phyloP scores from a whole-genome alignment of 2,329 filamentous ascomycete species.

The Sordariomycetes sp. region DNA sequence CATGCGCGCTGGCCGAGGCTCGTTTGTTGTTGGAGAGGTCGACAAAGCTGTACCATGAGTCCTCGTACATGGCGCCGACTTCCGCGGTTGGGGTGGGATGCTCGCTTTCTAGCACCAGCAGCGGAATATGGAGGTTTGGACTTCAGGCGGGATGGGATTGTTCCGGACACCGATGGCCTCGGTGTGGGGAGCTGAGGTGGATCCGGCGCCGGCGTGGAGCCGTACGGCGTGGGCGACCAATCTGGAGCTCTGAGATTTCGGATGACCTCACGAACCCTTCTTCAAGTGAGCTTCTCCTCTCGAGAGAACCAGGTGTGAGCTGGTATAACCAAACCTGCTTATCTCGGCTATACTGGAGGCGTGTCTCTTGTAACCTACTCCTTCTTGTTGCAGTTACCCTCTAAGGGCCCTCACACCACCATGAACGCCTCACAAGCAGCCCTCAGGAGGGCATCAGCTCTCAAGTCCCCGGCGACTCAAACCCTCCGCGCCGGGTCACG shows the following conservation, averaged over 20 bases:
- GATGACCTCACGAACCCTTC: constrained; percentile 4
- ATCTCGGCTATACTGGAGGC: too few species aligned
- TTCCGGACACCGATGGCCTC: constrained; percentile 17
- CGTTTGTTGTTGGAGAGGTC: constrained; percentile 22
- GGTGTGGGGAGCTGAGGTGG: too few species aligned
- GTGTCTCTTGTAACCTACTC: too few species aligned
- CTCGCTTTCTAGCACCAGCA: too few species aligned
- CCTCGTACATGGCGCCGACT: constrained; percentile 59
- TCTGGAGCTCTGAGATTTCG: constrained; percentile 3
- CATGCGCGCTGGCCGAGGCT: constrained; percentile 30
- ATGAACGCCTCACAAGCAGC: constrained; percentile 22
- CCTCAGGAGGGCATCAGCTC: constrained; percentile 15
- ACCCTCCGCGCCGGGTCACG: constrained; percentile 11
- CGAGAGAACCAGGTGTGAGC: too few species aligned
- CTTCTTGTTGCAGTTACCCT: too few species aligned
- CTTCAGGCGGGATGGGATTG: constrained; percentile 13
- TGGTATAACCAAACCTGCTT: too few species aligned
- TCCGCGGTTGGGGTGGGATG: not conserved
- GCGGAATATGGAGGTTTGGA: constrained; percentile 13
- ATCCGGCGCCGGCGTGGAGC: too few species aligned
- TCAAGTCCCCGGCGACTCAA: constrained; percentile 12
- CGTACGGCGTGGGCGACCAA: too few species aligned
- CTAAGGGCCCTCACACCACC: constrained; percentile 1
- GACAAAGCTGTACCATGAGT: constrained; percentile 75
- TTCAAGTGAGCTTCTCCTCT: too few species aligned